phyloP scores from a whole-genome alignment of 305 asterid species.

The Fraxinus paxiana region DNA sequence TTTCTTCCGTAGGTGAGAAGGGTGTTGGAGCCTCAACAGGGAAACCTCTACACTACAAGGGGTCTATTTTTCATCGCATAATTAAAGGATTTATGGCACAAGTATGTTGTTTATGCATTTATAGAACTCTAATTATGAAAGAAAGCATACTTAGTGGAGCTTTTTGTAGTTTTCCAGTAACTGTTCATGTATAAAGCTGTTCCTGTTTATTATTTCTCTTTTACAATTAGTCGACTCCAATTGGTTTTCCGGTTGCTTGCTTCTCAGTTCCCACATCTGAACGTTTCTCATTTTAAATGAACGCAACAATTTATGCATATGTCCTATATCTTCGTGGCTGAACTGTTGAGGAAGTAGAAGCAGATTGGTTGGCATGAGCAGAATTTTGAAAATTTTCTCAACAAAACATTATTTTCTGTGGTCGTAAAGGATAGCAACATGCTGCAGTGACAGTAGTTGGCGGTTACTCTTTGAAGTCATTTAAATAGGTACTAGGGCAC shows the following conservation, averaged over 20 bases:
- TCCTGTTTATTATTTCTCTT: neutral
- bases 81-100: slow-evolving; percentile 96
- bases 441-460: neutral
- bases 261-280: neutral
- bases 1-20: slow-evolving; percentile 68
- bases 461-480: neutral
- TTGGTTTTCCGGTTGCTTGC: slow-evolving; percentile 11
- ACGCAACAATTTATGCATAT: neutral
- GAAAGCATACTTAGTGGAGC: neutral
- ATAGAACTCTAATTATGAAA: neutral
- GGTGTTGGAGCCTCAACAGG: slow-evolving; percentile 76
- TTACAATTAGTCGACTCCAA: neutral
- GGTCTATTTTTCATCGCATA: slow-evolving; percentile 80
- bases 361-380: neutral
- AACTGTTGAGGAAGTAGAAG: neutral
- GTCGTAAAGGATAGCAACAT: neutral
- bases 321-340: neutral
- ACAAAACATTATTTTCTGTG: neutral
- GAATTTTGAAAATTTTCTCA: neutral
- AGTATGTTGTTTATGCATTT: slow-evolving; percentile 44
- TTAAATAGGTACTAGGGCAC: neutral
- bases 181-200: slow-evolving; percentile 1
- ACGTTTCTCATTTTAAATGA: neutral
- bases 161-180: neutral
- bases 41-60: slow-evolving; percentile 89